Conservation (phyloP, 768 basidiomycete genomes). For the Rhodotorula babjevae region DNA sequence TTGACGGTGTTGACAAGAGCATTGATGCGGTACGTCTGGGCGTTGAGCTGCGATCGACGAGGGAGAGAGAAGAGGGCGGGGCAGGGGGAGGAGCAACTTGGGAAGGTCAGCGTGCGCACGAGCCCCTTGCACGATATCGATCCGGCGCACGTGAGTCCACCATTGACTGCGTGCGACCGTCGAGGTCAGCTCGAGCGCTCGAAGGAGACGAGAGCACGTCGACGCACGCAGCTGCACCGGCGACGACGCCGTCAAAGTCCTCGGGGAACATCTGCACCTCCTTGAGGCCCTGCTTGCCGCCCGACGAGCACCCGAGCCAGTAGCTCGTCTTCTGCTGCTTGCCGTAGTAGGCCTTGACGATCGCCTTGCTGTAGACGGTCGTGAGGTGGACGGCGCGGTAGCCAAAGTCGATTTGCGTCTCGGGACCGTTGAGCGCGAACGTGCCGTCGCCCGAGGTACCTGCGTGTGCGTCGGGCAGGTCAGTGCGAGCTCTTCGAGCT, state of each 20-base stretch:
- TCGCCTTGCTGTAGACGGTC: constrained; percentile 32
- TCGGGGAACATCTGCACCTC: constrained; percentile 28
- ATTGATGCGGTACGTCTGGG: constrained; percentile 31
- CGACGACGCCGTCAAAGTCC: constrained; percentile 34
- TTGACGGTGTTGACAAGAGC: constrained; percentile 22
- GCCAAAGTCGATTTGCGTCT: constrained; percentile 34
- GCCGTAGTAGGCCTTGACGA: constrained; percentile 38
- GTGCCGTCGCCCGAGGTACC: constrained; percentile 10
- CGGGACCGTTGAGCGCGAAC: constrained; percentile 21
- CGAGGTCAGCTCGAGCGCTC: too few relatives aligned
- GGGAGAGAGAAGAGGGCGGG: too few relatives aligned
- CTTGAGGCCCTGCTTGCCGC: constrained; percentile 40
- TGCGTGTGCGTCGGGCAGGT: too few relatives aligned
- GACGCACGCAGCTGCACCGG: constrained; percentile 24
- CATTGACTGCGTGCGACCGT: too few relatives aligned
- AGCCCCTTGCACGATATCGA: too few relatives aligned
- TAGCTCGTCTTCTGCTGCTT: constrained; percentile 15
- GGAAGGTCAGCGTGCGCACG: too few relatives aligned
- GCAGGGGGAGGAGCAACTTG: too few relatives aligned
- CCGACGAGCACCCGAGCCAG: constrained; percentile 39
- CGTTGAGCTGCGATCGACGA: constrained; percentile 13
- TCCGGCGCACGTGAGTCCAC: too few relatives aligned
- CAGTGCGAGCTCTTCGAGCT: too few relatives aligned
- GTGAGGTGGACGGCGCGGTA: constrained; percentile 36
- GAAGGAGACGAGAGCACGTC: too few relatives aligned